Percentiles rank a stretch among this genome's conserved stretches.
Conservation (phyloP, 2,329 filamentous ascomycete species). For the Colletotrichum tamarilloi region DNA sequence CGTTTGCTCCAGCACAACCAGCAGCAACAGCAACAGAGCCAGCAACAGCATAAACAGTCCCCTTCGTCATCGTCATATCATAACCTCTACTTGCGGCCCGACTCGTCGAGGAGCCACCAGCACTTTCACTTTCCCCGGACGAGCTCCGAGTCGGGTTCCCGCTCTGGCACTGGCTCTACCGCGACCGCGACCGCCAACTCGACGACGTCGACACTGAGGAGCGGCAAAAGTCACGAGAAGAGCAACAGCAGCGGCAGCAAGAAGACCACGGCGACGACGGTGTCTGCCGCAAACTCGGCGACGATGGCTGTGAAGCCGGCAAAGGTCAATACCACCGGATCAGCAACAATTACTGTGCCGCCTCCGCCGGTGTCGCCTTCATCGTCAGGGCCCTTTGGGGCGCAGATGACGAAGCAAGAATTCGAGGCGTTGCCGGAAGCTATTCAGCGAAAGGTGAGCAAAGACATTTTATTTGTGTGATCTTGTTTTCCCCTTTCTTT, state of each 20-base stretch:
- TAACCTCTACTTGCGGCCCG: conserved; percentile 16
- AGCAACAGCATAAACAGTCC: neutral
- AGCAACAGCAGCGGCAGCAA: conserved; percentile 25
- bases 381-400: conserved; percentile 36
- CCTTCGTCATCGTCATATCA: conserved; percentile 25
- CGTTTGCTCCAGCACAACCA: conserved; percentile 12
- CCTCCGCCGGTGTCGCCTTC: conserved; percentile 22
- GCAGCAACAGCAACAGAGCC: conserved; percentile 4
- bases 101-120: conserved; percentile 25
- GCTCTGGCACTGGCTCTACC: neutral
- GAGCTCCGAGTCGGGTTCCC: conserved; percentile 12
- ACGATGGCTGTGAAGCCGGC: neutral
- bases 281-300: neutral
- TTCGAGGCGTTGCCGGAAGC: conserved; percentile 66
- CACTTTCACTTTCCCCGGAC: neutral
- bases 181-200: neutral
- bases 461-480: conserved; percentile 18
- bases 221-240: conserved; percentile 24
- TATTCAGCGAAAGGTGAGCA: conserved; percentile 67
- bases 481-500: conserved; percentile 19
- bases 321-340: neutral
- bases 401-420: conserved; percentile 49
- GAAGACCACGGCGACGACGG: conserved; percentile 11
- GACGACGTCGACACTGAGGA: conserved; percentile 4
- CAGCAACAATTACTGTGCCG: neutral